Conservation (phyloP, 768 basidiomycete species). For the Pulveroboletus sp. region DNA sequence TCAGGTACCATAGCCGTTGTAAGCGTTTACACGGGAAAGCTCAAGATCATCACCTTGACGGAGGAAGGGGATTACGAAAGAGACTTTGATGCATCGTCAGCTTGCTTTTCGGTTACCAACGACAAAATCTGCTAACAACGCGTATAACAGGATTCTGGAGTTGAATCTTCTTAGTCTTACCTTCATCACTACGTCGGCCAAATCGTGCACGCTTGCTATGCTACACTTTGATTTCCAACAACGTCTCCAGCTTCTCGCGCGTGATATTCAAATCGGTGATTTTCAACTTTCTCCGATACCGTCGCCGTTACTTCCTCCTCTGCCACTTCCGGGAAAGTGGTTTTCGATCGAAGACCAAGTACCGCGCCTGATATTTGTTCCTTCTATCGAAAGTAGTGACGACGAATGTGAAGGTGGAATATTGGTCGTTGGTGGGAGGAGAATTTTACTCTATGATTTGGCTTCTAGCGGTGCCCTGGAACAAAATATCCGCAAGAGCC, state of each 20-base stretch:
- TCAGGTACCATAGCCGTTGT: constrained; percentile 56
- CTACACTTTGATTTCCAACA: constrained; percentile 60
- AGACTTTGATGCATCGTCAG: constrained; percentile 65
- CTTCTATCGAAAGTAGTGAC: constrained; percentile 19
- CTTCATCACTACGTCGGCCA: constrained; percentile 45
- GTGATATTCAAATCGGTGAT: constrained; percentile 47
- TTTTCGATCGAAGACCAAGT: constrained; percentile 37
- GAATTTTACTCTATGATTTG: constrained; percentile 59
- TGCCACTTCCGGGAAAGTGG: constrained; percentile 46
- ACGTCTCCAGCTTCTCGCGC: constrained; percentile 58
- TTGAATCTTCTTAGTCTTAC: constrained; percentile 63
- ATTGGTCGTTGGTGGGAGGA: constrained; percentile 63
- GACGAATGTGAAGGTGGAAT: constrained; percentile 57
- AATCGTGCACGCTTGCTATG: constrained; percentile 55
- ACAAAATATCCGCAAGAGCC: constrained; percentile 52
- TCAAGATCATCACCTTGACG: constrained; percentile 55
- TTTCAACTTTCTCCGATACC: constrained; percentile 46
- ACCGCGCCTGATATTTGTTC: constrained; percentile 39
- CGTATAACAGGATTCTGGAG: constrained; percentile 49
- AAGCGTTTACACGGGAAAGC: constrained; percentile 64
- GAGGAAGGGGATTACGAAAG: constrained; percentile 48
- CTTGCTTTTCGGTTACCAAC: constrained; percentile 12
- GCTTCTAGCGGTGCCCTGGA: constrained; percentile 43
- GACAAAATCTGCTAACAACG: constrained; percentile 1
- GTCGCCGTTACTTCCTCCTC: constrained; percentile 45